A percentile compares a stretch with the other conserved stretches of the same genome.
These are phyloP conservation scores for Coniochaeta sp. DNA, from an alignment of 2,329 filamentous ascomycete species.

Conservation along the genomic window DNA sequence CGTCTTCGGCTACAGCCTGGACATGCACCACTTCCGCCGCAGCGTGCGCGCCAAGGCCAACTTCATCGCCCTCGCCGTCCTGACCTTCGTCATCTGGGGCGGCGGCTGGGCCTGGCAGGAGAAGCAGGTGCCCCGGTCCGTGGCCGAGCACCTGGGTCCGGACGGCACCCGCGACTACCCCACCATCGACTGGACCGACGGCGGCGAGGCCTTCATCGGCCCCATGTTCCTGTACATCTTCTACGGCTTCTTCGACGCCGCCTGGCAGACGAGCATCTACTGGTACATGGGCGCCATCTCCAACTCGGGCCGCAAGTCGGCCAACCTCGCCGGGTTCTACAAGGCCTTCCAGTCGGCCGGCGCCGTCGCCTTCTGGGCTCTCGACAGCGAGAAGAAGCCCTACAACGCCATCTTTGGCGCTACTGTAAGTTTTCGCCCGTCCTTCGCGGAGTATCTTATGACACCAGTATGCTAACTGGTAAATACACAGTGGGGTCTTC, in stretches of 20 bases:
- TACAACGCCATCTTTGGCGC: conserved; percentile 67
- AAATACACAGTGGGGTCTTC: conserved; percentile 61
- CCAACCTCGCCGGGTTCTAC: conserved; percentile 67
- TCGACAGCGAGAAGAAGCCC: conserved; percentile 55
- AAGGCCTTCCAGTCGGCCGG: conserved; percentile 74
- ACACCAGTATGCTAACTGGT: not conserved
- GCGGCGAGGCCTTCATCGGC: conserved; percentile 54
- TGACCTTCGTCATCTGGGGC: conserved; percentile 75
- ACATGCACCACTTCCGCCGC: conserved; percentile 51
- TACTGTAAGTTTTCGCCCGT: conserved; percentile 29
- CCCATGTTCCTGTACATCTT: conserved; percentile 88
- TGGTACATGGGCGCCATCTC: conserved; percentile 94
- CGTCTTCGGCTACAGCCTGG: conserved; percentile 64
- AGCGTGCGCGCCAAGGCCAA: conserved; percentile 59
- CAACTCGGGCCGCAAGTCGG: conserved; percentile 86
- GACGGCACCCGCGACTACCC: conserved; percentile 11
- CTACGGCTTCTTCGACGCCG: conserved; percentile 83
- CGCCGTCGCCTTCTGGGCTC: conserved; percentile 65
- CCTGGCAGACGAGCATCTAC: conserved; percentile 86
- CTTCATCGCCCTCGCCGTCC: conserved; percentile 53
- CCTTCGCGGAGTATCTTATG: not conserved
- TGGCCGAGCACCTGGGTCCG: conserved; percentile 14
- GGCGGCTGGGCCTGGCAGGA: conserved; percentile 74
- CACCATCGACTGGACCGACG: conserved; percentile 56
- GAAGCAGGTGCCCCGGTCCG: conserved; percentile 44